phyloP scores from a whole-genome alignment of 2,329 filamentous ascomycete species.

The Cladorrhinum sp. region DNA sequence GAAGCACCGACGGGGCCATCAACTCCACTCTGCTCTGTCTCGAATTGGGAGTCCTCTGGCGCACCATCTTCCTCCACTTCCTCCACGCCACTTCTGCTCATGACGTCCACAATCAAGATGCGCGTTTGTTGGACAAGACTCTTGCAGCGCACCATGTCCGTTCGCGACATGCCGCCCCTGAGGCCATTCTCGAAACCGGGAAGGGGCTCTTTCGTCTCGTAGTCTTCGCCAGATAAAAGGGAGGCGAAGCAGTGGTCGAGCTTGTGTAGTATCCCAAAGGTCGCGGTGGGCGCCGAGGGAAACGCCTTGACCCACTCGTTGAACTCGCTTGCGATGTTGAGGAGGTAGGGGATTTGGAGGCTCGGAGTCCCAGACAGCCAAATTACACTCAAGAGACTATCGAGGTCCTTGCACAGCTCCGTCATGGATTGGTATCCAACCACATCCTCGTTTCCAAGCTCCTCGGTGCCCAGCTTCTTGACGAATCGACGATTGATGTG shows the following conservation, averaged over 20 bases:
- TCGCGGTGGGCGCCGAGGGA: slow-evolving; percentile 61
- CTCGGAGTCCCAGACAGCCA: slow-evolving; percentile 84
- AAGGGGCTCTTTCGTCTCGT: slow-evolving; percentile 61
- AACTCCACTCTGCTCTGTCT: slow-evolving; percentile 1
- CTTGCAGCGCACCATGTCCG: slow-evolving; percentile 84
- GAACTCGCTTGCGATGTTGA: slow-evolving; percentile 72
- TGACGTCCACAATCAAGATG: slow-evolving; percentile 64
- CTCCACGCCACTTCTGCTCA: slow-evolving; percentile 54
- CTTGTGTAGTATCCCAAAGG: slow-evolving; percentile 71
- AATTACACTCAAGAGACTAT: slow-evolving; percentile 71
- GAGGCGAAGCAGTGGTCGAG: slow-evolving; percentile 81
- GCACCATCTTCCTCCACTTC: slow-evolving; percentile 45
- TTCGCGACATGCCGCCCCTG: slow-evolving; percentile 66
- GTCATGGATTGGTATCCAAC: slow-evolving; percentile 59
- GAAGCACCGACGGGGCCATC: background rate
- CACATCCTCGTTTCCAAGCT: slow-evolving; percentile 39
- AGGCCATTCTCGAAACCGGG: slow-evolving; percentile 66
- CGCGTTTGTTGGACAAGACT: slow-evolving; percentile 76
- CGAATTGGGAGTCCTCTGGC: slow-evolving; percentile 28
- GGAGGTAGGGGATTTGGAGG: slow-evolving; percentile 79
- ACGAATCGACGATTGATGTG: slow-evolving; percentile 57
- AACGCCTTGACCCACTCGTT: slow-evolving; percentile 72
- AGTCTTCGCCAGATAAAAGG: slow-evolving; percentile 65
- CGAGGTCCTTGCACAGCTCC: slow-evolving; percentile 71
- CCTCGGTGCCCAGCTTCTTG: slow-evolving; percentile 53